A percentile compares a stretch with the other conserved stretches of the same genome.
These are phyloP conservation scores for Ophiosphaerella korrae DNA, from an alignment of 2,329 filamentous ascomycete species.

Conservation along the genomic window DNA sequence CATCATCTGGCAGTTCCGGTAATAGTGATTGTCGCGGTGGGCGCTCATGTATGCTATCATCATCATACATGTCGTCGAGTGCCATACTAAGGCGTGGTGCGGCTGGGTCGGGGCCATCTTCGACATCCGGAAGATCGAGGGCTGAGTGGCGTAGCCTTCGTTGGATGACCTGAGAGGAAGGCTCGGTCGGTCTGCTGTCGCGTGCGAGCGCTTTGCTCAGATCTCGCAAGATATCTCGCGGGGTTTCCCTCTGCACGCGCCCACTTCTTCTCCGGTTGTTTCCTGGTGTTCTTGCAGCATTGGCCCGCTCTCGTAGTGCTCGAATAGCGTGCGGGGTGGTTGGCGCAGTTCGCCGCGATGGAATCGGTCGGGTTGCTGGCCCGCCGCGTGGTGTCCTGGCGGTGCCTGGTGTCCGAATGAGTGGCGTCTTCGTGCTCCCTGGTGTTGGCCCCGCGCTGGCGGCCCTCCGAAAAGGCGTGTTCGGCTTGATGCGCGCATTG, in stretches of 20 bases:
- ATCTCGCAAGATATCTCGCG: constrained; percentile 59
- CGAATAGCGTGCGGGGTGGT: constrained; percentile 62
- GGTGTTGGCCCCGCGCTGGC: constrained; percentile 42
- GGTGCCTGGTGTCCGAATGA: constrained; percentile 42
- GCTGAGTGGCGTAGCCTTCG: constrained; percentile 37
- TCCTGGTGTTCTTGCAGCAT: constrained; percentile 57
- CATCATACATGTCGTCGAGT: constrained; percentile 50
- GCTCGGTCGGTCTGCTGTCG: constrained; percentile 52
- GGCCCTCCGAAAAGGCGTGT: constrained; percentile 44
- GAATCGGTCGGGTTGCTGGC: constrained; percentile 39
- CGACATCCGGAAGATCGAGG: constrained; percentile 52
- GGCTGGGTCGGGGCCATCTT: constrained; percentile 52
- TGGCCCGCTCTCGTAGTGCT: constrained; percentile 58
- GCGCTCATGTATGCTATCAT: constrained; percentile 48
- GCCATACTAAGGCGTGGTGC: constrained; percentile 50
- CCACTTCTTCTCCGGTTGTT: constrained; percentile 56
- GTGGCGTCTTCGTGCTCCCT: constrained; percentile 38
- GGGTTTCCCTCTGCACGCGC: constrained; percentile 59
- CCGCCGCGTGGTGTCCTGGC: constrained; percentile 42
- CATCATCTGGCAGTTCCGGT: constrained; percentile 42
- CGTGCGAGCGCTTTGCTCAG: constrained; percentile 60
- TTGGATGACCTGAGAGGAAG: constrained; percentile 51
- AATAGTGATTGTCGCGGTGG: constrained; percentile 47
- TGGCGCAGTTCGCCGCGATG: constrained; percentile 49
- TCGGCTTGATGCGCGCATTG: constrained; percentile 26